A percentile compares a stretch with the other conserved stretches of the same genome.
These are phyloP conservation scores for Tephrocybe sp. DNA, from an alignment of 768 basidiomycete genomes.

Conservation along the genomic window DNA sequence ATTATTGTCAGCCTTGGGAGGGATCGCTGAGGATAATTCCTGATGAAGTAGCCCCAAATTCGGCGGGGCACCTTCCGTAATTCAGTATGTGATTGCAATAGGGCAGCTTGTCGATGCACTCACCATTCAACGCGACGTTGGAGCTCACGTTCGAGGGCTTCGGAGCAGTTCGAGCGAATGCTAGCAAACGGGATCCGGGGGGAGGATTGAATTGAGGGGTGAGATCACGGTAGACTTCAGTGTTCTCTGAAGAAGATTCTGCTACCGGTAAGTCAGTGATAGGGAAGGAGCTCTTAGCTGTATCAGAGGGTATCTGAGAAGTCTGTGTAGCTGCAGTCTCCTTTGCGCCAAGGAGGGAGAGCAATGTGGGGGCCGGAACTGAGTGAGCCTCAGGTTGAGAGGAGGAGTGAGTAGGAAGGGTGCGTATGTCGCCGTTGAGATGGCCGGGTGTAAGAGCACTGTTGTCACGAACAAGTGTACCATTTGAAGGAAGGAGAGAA, in stretches of 20 bases:
- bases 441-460: not conserved
- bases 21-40: conserved; percentile 20
- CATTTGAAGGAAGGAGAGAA: conserved; percentile 4
- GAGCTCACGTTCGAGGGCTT: conserved; percentile 24
- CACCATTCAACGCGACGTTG: conserved; percentile 25
- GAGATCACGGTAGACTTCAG: conserved; percentile 5
- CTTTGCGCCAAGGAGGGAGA: conserved; percentile 13
- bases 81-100: not conserved
- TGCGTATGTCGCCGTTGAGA: conserved; percentile 1
- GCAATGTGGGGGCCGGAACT: conserved; percentile 1
- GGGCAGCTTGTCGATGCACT: conserved; percentile 4
- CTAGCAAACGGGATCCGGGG: conserved; percentile 50
- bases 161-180: conserved; percentile 36
- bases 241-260: conserved; percentile 8
- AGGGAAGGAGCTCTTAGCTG: not conserved
- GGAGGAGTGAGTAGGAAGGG: conserved; percentile 1
- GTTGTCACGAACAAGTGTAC: not conserved
- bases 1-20: conserved; percentile 26
- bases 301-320: not conserved
- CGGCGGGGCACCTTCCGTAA: conserved; percentile 1
- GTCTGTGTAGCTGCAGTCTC: conserved; percentile 2
- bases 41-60: conserved; percentile 13
- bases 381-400: conserved; percentile 11
- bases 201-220: conserved; percentile 46
- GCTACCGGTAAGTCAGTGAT: not conserved